Conservation (phyloP, 1,284 basidiomycete genomes). For the Somion occarium region DNA sequence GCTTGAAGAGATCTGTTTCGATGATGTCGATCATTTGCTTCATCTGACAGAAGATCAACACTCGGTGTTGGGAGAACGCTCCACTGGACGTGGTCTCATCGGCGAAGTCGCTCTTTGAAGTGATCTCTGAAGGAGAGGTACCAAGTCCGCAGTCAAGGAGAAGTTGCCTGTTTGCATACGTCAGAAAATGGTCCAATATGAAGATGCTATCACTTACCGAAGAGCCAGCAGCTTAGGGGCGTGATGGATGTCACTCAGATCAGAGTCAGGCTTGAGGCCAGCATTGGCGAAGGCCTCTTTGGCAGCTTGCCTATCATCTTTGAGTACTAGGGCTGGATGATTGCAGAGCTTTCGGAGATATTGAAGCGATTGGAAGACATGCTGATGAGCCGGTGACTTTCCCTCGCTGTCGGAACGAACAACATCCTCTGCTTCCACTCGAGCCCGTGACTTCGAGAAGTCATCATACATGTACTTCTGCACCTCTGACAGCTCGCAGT, state of each 20-base stretch:
- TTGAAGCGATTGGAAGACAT: conserved; percentile 95
- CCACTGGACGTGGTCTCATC: conserved; percentile 55
- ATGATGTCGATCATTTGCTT: conserved; percentile 99
- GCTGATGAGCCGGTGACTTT: conserved; percentile 58
- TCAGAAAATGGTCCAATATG: conserved; percentile 4
- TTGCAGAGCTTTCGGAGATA: conserved; percentile 98
- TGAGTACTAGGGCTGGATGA: conserved; percentile 89
- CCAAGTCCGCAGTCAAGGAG: conserved; percentile 95
- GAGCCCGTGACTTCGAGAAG: conserved; percentile 80
- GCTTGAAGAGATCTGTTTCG: conserved; percentile 88
- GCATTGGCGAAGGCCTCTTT: conserved; percentile 60
- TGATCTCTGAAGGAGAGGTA: conserved; percentile 42
- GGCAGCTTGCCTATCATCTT: conserved; percentile 59
- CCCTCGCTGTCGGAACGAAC: conserved; percentile 42
- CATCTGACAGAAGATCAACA: conserved; percentile 99
- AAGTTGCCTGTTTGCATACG: conserved; percentile 65
- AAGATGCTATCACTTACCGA: conserved; percentile 46
- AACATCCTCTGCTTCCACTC: conserved; percentile 58
- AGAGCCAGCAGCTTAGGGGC: conserved; percentile 94
- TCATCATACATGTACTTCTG: conserved; percentile 94
- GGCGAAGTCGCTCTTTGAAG: conserved; percentile 56
- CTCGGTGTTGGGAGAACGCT: conserved; percentile 89
- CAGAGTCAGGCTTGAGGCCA: conserved; percentile 33
- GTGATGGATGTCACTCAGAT: conserved; percentile 79
- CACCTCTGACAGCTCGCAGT: conserved; percentile 93